Conservation (phyloP, 331 rosid genomes). For the Pyracantha coccinea region DNA sequence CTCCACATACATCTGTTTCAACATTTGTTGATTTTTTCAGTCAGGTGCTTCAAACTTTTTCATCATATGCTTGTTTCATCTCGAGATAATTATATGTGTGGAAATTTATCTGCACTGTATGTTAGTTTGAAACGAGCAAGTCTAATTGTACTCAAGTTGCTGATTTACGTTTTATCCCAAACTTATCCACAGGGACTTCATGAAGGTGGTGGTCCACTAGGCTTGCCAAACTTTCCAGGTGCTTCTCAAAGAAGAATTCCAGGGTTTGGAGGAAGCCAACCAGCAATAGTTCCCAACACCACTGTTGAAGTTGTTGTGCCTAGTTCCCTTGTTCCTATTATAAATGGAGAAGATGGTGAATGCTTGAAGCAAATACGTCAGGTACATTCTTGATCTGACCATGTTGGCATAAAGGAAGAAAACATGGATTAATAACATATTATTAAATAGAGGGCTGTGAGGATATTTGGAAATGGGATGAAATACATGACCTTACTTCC, state of each 20-base stretch:
- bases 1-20: neutral
- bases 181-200: slow-evolving; percentile 52
- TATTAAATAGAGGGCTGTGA: neutral
- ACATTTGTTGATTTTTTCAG: neutral
- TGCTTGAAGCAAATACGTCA: slow-evolving; percentile 91
- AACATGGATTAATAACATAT: too few relatives aligned
- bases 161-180: neutral
- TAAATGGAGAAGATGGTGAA: slow-evolving; percentile 94
- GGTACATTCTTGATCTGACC: slow-evolving; percentile 29
- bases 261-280: slow-evolving; percentile 59
- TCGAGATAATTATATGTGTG: neutral
- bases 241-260: slow-evolving; percentile 63
- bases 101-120: neutral
- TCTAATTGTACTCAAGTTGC: neutral
- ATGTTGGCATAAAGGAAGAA: too few relatives aligned
- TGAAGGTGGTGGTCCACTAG: slow-evolving; percentile 70
- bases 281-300: slow-evolving; percentile 71
- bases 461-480: neutral
- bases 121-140: neutral
- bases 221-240: slow-evolving; percentile 66
- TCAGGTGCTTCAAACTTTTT: neutral
- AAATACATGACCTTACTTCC: neutral
- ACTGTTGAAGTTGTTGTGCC: slow-evolving; percentile 94
- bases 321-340: slow-evolving; percentile 57
- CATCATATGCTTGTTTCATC: neutral